Evolutionary conservation across 2,329 filamentous ascomycete genomes (phyloP).

Genomic region (Samsoniella hepiali): DNA sequence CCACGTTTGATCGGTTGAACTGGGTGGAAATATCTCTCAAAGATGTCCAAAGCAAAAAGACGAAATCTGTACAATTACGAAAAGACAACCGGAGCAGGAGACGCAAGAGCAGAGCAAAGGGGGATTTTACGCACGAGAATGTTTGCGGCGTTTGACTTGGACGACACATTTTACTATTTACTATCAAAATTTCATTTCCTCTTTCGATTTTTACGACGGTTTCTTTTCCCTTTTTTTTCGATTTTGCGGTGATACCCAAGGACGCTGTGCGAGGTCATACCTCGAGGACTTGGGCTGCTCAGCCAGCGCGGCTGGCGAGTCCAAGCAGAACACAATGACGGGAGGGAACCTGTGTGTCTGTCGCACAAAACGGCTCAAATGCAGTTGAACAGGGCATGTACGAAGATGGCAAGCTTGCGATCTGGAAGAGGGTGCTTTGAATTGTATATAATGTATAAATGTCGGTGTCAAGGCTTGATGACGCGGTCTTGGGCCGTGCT

Average conservation of each 20-base stretch:
- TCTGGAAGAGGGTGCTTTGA: too few species aligned
- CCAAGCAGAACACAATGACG: too few species aligned
- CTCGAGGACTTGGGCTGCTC: too few species aligned
- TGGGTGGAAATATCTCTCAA: background rate
- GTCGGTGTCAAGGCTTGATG: too few species aligned
- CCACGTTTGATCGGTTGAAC: constrained; percentile 1
- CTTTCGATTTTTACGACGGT: background rate
- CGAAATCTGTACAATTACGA: constrained; percentile 6
- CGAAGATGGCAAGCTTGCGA: too few species aligned
- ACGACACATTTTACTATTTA: background rate
- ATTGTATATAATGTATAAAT: too few species aligned
- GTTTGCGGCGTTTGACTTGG: constrained; percentile 1
- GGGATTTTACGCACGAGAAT: constrained; percentile 12
- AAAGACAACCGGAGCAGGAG: background rate
- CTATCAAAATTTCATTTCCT: background rate
- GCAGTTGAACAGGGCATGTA: too few species aligned
- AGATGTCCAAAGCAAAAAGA: background rate
- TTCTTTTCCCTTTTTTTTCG: background rate
- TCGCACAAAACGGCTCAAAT: too few species aligned
- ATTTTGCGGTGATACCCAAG: background rate
- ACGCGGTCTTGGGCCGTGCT: too few species aligned
- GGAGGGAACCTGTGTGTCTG: too few species aligned
- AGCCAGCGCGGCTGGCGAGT: too few species aligned
- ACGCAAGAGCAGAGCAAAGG: background rate
- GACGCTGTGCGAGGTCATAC: too few species aligned